These are phyloP conservation scores for Fomitiporia mediterranea DNA, from an alignment of 1,284 basidiomycete genomes.

Conservation along the genomic window DNA sequence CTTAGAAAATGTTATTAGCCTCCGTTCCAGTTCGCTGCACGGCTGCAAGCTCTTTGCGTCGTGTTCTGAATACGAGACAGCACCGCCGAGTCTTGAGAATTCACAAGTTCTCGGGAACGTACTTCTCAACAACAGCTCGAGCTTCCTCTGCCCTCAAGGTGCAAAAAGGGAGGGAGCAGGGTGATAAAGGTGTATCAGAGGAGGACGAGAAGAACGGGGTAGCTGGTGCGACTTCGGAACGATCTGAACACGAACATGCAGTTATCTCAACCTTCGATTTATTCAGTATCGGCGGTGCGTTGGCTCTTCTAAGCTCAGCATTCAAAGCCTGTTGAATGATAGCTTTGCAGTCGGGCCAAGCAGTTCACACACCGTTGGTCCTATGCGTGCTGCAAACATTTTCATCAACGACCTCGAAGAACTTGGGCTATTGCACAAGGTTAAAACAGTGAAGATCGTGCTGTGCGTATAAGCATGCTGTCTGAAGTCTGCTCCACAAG, in stretches of 20 bases:
- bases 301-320: slow-evolving; percentile 28
- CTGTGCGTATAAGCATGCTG: slow-evolving; percentile 46
- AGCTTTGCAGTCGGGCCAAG: slow-evolving; percentile 47
- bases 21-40: too few relatives aligned
- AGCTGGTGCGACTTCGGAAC: slow-evolving; percentile 10
- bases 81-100: too few relatives aligned
- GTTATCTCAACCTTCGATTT: slow-evolving; percentile 93
- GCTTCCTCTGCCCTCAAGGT: too few relatives aligned
- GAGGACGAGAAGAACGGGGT: background rate
- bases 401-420: slow-evolving; percentile 78
- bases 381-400: slow-evolving; percentile 89
- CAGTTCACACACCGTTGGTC: slow-evolving; percentile 77
- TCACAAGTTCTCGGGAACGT: too few relatives aligned
- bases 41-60: too few relatives aligned
- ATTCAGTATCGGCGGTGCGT: slow-evolving; percentile 84
- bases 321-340: too few relatives aligned
- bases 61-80: too few relatives aligned
- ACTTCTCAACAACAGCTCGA: too few relatives aligned
- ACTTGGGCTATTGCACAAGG: slow-evolving; percentile 67
- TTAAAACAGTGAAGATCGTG: slow-evolving; percentile 79
- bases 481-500: background rate
- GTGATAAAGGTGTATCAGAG: background rate
- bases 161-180: background rate
- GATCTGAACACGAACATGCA: slow-evolving; percentile 68
- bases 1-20: too few relatives aligned